phyloP scores from a whole-genome alignment of 805 yeast genomes.

The Lachancea nothofagi region DNA sequence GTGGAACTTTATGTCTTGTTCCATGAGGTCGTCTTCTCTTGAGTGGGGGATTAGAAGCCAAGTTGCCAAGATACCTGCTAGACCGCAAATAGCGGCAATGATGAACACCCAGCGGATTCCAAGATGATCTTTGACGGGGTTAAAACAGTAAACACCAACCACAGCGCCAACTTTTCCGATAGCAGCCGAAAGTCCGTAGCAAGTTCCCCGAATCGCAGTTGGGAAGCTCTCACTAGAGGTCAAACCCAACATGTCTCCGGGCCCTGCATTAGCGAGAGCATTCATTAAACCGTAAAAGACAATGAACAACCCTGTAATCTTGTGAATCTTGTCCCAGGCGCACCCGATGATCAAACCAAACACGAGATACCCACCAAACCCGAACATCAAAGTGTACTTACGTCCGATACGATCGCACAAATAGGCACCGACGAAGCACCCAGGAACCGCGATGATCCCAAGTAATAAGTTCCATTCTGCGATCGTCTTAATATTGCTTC shows the following conservation, averaged over 20 bases:
- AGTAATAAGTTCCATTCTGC: constrained; percentile 73
- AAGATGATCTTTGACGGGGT: constrained; percentile 56
- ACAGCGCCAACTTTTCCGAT: constrained; percentile 84
- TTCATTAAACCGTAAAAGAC: constrained; percentile 70
- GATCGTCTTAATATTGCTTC: constrained; percentile 43
- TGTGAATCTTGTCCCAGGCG: constrained; percentile 49
- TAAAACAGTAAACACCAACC: constrained; percentile 67
- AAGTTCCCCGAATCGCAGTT: constrained; percentile 70
- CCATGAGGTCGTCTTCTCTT: constrained; percentile 60
- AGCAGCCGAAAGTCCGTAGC: constrained; percentile 73
- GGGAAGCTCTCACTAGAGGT: constrained; percentile 64
- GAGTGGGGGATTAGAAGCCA: constrained; percentile 62
- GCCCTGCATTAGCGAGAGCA: constrained; percentile 69
- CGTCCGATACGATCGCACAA: constrained; percentile 63
- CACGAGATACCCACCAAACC: constrained; percentile 64
- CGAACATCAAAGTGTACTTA: constrained; percentile 63
- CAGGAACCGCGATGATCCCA: constrained; percentile 64
- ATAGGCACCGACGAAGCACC: constrained; percentile 63
- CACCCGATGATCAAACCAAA: constrained; percentile 69
- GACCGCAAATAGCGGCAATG: constrained; percentile 69
- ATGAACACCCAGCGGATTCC: constrained; percentile 75
- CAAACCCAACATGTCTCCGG: constrained; percentile 72
- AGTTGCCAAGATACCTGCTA: constrained; percentile 56
- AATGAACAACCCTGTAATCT: constrained; percentile 58
- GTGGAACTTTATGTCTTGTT: constrained; percentile 58